A percentile compares a stretch with the other conserved stretches of the same genome.
These are phyloP conservation scores for Cladosporium phlei DNA, from an alignment of 2,329 filamentous ascomycete genomes.

Conservation along the genomic window DNA sequence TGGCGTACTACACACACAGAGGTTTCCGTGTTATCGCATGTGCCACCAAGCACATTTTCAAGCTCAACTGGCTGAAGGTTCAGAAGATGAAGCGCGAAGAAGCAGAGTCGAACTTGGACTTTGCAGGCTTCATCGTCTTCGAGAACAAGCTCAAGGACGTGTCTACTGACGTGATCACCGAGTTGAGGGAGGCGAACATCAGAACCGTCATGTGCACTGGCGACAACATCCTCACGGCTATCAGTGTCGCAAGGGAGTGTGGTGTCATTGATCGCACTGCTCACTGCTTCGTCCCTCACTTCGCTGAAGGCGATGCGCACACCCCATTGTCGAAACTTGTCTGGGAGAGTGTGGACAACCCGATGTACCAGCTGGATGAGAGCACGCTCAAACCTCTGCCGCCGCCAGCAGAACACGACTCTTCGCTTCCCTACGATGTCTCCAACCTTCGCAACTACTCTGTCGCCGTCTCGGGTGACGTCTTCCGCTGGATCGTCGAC, in stretches of 20 bases:
- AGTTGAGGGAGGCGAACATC: slow-evolving; percentile 78
- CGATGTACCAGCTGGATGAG: slow-evolving; percentile 69
- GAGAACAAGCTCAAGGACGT: slow-evolving; percentile 96
- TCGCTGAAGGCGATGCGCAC: slow-evolving; percentile 69
- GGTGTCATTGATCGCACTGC: slow-evolving; percentile 72
- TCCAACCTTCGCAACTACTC: slow-evolving; percentile 79
- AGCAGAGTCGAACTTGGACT: slow-evolving; percentile 77
- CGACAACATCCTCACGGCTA: slow-evolving; percentile 94
- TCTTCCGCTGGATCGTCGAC: slow-evolving; percentile 95
- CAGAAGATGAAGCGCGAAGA: slow-evolving; percentile 88
- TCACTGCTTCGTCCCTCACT: slow-evolving; percentile 90
- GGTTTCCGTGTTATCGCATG: slow-evolving; percentile 96
- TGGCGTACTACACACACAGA: slow-evolving; percentile 88
- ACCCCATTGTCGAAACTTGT: slow-evolving; percentile 68
- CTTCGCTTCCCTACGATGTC: slow-evolving; percentile 80
- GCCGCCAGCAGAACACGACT: slow-evolving; percentile 65
- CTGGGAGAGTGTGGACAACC: slow-evolving; percentile 96
- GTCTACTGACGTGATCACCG: slow-evolving; percentile 73
- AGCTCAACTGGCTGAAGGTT: slow-evolving; percentile 87
- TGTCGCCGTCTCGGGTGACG: slow-evolving; percentile 83
- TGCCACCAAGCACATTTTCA: slow-evolving; percentile 80
- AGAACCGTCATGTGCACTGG: slow-evolving; percentile 94
- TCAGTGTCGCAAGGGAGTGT: slow-evolving; percentile 91
- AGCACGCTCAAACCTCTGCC: slow-evolving; percentile 75
- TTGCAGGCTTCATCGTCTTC: slow-evolving; percentile 95